Conservation (phyloP, 495 filamentous ascomycete species). For the Talaromyces wortmannii region DNA sequence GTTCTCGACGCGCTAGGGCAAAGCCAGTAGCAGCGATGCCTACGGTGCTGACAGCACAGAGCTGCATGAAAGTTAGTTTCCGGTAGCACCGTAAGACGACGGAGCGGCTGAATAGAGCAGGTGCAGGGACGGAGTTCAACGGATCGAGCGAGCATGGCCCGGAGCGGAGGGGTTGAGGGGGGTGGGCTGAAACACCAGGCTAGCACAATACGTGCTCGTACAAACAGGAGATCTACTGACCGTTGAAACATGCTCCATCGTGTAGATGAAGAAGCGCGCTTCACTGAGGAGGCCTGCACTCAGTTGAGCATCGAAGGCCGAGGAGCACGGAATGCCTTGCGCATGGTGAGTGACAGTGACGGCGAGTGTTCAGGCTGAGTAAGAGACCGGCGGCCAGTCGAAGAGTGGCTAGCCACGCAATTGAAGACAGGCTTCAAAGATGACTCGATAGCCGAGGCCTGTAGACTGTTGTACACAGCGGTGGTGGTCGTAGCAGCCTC, state of each 20-base stretch:
- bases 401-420: background rate
- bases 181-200: too few relatives aligned
- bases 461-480: too few relatives aligned
- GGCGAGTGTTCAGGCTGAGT: background rate
- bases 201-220: too few relatives aligned
- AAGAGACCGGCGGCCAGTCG: background rate
- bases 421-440: background rate
- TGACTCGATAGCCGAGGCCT: too few relatives aligned
- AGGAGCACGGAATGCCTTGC: slow-evolving; percentile 14
- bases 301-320: slow-evolving; percentile 20
- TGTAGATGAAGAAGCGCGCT: slow-evolving; percentile 3
- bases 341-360: slow-evolving; percentile 6
- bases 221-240: slow-evolving; percentile 18
- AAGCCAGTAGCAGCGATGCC: slow-evolving; percentile 60
- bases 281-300: slow-evolving; percentile 6
- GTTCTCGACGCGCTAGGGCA: slow-evolving; percentile 53
- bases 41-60: slow-evolving; percentile 66
- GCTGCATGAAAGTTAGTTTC: slow-evolving; percentile 29
- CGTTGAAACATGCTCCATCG: slow-evolving; percentile 44
- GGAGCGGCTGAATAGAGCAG: background rate
- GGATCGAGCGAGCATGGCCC: background rate
- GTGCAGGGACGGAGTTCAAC: background rate
- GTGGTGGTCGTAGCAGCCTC: background rate
- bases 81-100: background rate
- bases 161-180: background rate